A percentile compares a stretch with the other conserved stretches of the same genome.
Conservation (phyloP, 495 filamentous ascomycete genomes). For the Hypoxylon lenormandii region DNA sequence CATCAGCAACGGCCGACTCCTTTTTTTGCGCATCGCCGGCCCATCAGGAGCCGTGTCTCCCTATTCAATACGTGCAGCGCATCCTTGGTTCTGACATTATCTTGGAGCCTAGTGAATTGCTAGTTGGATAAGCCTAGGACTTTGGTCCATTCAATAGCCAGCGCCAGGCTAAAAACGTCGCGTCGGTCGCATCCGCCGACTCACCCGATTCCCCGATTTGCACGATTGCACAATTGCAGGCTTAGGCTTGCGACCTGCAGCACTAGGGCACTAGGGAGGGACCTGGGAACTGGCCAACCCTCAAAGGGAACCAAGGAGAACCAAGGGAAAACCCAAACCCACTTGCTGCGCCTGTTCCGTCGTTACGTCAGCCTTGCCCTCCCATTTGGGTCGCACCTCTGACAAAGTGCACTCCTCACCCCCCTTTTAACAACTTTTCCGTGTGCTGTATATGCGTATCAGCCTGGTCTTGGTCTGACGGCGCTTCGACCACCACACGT, state of each 20-base stretch:
- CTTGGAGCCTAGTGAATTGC: slow-evolving; percentile 37
- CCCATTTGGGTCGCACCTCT: slow-evolving; percentile 46
- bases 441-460: slow-evolving; percentile 22
- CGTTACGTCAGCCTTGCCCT: slow-evolving; percentile 58
- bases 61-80: slow-evolving; percentile 28
- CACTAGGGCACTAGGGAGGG: slow-evolving; percentile 26
- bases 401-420: slow-evolving; percentile 34
- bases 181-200: slow-evolving; percentile 34
- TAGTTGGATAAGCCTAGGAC: slow-evolving; percentile 27
- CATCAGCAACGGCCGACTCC: slow-evolving; percentile 49
- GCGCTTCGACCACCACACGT: slow-evolving; percentile 28
- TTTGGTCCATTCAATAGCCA: slow-evolving; percentile 28
- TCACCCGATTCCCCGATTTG: slow-evolving; percentile 49
- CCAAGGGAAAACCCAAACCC: slow-evolving; percentile 19
- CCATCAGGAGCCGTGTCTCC: slow-evolving; percentile 40
- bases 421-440: slow-evolving; percentile 19
- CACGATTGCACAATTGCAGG: slow-evolving; percentile 46
- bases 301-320: not conserved
- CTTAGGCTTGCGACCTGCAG: slow-evolving; percentile 21
- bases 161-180: slow-evolving; percentile 43
- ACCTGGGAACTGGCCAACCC: slow-evolving; percentile 24
- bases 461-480: slow-evolving; percentile 23
- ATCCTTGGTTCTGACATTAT: slow-evolving; percentile 33
- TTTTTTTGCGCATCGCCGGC: slow-evolving; percentile 43
- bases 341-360: slow-evolving; percentile 27